Base-by-base conservation (phyloP, 192 early-diverging fungal species). In the Dissophora globulifera region DNA sequence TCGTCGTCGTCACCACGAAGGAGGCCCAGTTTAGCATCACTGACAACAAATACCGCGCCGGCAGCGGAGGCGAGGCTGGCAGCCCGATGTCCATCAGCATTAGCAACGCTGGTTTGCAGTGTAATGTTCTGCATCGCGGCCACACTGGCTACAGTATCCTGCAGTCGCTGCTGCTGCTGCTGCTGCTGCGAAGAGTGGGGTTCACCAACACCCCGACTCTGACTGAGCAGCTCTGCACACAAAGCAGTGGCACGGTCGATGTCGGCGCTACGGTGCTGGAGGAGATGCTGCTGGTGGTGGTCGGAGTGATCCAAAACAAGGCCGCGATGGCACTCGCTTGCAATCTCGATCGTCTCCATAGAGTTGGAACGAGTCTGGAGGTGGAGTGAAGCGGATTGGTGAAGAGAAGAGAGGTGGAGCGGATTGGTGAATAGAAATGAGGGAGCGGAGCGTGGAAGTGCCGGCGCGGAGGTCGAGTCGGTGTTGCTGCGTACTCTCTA, bases 131-230 rank as follows among this genome's bases (percentile, higher is more conserved):
- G 3, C 26, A 42, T 33, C 50, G 23, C 2, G 62, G 17, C 17
- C 41, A 32, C 48, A n/a, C n/a, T n/a, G n/a, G n/a, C n/a, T n/a
- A n/a, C n/a, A n/a, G 26, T 51, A 35, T 45, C 50, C 13, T 31
- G 42, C n/a, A 11, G 26, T 16, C 1, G 43, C 16, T 20, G 20
- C 43, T 27, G 60, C 52, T 7, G 41, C 26, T 47, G 43, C 1
- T 47, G 27, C 17, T n/a, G 30, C 7, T 64, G 58, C 16, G 51
- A 35, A 16, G 52, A 42, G 46, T 31, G 25, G 29, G 45, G 56
- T 55, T 55, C 62, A 43, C 54, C 46, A 54, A 20, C 33, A 55
- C 32, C 30, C 62, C 45, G 62, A 51, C 52, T 43, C 32, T 55
- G 62, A 48, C 41, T 46, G 43, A 46, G 31, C 40, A 65, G 52